phyloP scores from a whole-genome alignment of 2,329 filamentous ascomycete species.

The Calonectria pseudoreteaudii region DNA sequence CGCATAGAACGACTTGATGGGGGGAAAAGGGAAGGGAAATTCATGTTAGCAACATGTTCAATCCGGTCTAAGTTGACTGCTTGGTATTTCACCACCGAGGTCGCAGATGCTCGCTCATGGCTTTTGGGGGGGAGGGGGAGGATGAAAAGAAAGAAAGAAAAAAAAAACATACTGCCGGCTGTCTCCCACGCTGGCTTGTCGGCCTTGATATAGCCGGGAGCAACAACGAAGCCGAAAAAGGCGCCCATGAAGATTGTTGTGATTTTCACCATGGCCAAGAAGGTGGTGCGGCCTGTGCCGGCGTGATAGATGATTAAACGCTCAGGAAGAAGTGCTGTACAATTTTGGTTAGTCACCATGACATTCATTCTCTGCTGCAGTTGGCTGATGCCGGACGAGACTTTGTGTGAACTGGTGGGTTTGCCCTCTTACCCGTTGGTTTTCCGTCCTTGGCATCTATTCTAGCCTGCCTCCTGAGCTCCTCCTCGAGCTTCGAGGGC shows the following conservation, averaged over 20 bases:
- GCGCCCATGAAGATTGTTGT: conserved; percentile 77
- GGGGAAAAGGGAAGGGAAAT: too few species aligned
- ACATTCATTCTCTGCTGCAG: neutral
- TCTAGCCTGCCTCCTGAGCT: conserved; percentile 44
- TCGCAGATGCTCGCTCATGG: neutral
- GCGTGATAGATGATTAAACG: conserved; percentile 80
- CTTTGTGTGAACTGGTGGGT: too few species aligned
- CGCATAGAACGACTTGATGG: conserved; percentile 66
- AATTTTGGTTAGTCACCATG: neutral
- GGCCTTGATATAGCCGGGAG: conserved; percentile 66
- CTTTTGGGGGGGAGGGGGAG: neutral
- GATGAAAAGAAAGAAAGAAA: too few species aligned
- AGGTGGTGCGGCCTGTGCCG: conserved; percentile 74
- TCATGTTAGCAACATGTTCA: conserved; percentile 10
- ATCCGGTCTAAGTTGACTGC: neutral
- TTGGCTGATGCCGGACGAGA: neutral
- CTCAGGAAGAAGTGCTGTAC: conserved; percentile 59
- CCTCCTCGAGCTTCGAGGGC: conserved; percentile 37
- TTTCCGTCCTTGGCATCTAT: conserved; percentile 37
- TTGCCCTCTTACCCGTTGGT: conserved; percentile 32
- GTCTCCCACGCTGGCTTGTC: conserved; percentile 52
- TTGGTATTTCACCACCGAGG: neutral
- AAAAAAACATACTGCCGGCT: conserved; percentile 54
- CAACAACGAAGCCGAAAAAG: conserved; percentile 73
- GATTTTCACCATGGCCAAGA: conserved; percentile 78